phyloP scores from a whole-genome alignment of 805 yeast genomes.

The Wickerhamomyces chambardii region DNA sequence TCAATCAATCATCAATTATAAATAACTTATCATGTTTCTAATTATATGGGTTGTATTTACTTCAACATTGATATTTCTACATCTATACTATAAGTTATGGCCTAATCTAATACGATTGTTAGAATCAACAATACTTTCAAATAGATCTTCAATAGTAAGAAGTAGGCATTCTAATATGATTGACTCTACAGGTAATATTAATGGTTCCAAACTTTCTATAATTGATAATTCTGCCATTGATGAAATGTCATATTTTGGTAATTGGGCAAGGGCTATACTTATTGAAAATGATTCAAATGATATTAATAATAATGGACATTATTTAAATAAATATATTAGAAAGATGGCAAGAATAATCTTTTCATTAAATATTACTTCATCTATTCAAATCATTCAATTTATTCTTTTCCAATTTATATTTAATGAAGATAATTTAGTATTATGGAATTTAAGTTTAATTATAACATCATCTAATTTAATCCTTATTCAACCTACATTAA shows the following conservation, averaged over 20 bases:
- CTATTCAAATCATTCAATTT: constrained; percentile 13
- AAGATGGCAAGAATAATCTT: constrained; percentile 9
- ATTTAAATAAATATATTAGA: constrained; percentile 2
- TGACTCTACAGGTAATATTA: no score
- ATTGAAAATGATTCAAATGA: neutral
- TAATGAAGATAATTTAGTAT: neutral
- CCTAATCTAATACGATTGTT: neutral
- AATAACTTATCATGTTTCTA: neutral
- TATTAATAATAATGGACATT: neutral
- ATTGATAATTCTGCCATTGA: neutral
- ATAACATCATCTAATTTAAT: constrained; percentile 4
- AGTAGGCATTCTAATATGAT: neutral
- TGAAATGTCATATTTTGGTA: neutral
- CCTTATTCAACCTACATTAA: constrained; percentile 12
- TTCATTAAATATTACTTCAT: constrained; percentile 9
- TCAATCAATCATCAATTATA: no score
- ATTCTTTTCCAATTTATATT: constrained; percentile 12
- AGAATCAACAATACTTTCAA: neutral
- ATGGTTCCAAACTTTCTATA: no score
- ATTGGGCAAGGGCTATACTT: neutral
- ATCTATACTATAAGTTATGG: neutral
- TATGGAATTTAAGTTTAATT: neutral
- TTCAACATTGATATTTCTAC: neutral
- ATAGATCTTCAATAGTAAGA: no score
- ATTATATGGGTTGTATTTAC: neutral